Base-by-base conservation (phyloP, 768 basidiomycete genomes). In the Xanthoconium purpureum region DNA sequence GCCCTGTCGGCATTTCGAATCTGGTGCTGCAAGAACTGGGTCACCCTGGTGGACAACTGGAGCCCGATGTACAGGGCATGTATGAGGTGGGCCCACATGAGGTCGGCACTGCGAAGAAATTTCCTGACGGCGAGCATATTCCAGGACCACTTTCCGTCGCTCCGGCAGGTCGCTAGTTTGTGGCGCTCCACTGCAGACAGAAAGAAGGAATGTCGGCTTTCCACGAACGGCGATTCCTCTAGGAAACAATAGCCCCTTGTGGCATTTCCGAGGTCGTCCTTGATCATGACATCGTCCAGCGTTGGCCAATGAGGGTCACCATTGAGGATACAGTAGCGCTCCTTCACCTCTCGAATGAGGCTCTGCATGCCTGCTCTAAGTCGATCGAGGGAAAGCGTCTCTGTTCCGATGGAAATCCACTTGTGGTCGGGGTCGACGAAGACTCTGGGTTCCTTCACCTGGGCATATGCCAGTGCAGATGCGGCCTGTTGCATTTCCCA, bases 401-500 rank as follows among this genome's bases (percentile, higher is more conserved):
- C 48, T 0, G 29, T 38, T 2, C 52, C 52, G 6, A 58, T 54
- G 1, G 48, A 50, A 13, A 60, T 46, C 52, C 52, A 60, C 0
- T 14, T 0, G 17, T 45, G 12, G 3, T 18, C 38, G 0, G 49
- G 59, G 32, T 50, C 38, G 0, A 60, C 38, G 2, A 46, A 58
- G 2, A 60, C 56, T 0, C 47, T 46, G 1, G 59, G 56, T 0
- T 58, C 59, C 33, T 47, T 28, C 6, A 53, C 44, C 18, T 57
- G 48, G 5, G 38, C 24, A 29, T 32, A 47, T 2, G 52, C 59
- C 1, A 57, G 45, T 1, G 47, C 15, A 2, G 56, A 57, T 0
- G 59, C 56, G 1, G 42, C 33, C 5, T 60, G 56, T 8, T 58
- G 56, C 10, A 58, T 44, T 38, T 60, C 59, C 37, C 47, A 60